A percentile compares a stretch with the other conserved stretches of the same genome.
phyloP scores from a whole-genome alignment of 331 rosid species.

The Quercus tomentella region DNA sequence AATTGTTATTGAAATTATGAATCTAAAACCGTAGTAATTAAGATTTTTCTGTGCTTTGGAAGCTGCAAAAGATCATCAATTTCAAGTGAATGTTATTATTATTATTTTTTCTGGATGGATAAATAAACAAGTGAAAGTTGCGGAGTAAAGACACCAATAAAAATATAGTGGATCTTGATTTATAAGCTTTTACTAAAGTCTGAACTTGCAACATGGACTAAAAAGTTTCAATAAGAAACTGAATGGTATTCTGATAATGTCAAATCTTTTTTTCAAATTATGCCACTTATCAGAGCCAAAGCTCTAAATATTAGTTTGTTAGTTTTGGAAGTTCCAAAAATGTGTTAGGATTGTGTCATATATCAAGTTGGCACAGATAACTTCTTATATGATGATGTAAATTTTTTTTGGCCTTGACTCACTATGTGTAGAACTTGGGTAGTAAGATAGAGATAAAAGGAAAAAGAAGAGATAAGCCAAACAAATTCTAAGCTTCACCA shows the following conservation, averaged over 20 bases:
- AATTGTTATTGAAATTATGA: neutral
- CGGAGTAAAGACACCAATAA: neutral
- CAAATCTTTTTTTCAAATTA: neutral
- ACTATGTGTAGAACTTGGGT: too few species aligned
- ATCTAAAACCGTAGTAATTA: neutral
- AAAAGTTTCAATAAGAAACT: neutral
- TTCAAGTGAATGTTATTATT: neutral
- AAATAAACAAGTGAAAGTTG: neutral
- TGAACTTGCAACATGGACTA: neutral
- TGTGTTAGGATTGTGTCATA: neutral
- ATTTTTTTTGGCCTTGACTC: too few species aligned
- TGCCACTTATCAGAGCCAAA: neutral
- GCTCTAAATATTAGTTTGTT: neutral
- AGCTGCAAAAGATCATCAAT: neutral
- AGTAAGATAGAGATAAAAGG: too few species aligned
- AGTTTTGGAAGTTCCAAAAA: neutral
- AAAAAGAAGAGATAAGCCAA: too few species aligned
- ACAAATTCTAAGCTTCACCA: too few species aligned
- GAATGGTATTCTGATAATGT: neutral
- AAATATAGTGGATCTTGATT: neutral
- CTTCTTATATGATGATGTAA: neutral
- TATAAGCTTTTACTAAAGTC: neutral
- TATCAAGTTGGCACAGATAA: neutral
- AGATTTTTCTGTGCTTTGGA: neutral
- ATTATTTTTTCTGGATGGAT: too few species aligned